Percentiles rank a stretch among this genome's conserved stretches.
Conservation (phyloP, 306 rosid genomes). For the Prunus dulcis region DNA sequence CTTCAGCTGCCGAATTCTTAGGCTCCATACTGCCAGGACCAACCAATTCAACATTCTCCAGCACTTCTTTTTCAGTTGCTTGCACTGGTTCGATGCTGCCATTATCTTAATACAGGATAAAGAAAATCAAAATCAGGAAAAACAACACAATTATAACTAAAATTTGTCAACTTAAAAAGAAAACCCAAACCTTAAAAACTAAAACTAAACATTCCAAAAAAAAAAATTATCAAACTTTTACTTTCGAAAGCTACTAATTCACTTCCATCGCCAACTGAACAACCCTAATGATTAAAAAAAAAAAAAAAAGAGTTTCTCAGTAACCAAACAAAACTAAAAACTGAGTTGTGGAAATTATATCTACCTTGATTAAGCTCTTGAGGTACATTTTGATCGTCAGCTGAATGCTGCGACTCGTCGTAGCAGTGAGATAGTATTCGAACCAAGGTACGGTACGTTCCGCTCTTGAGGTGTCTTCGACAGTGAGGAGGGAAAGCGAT, state of each 20-base stretch:
- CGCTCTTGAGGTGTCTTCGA: background rate
- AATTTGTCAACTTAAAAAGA: background rate
- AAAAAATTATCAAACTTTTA: background rate
- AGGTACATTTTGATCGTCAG: background rate
- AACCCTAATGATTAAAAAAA: background rate
- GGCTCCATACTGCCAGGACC: background rate
- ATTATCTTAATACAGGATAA: slow-evolving; percentile 7
- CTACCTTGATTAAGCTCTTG: background rate
- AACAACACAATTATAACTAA: background rate
- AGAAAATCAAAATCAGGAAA: background rate
- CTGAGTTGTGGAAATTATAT: background rate
- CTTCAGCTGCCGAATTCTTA: background rate
- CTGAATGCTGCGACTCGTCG: background rate
- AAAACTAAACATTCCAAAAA: background rate
- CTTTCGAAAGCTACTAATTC: background rate
- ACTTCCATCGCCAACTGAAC: background rate
- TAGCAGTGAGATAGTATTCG: background rate
- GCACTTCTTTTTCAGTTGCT: background rate
- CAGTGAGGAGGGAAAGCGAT: background rate
- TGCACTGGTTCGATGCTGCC: slow-evolving; percentile 9
- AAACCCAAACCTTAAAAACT: background rate
- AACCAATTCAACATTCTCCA: slow-evolving; percentile 10
- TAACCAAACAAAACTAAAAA: background rate
- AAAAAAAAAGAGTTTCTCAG: background rate
- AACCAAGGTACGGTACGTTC: background rate